Conservation (phyloP, 2,329 filamentous ascomycete genomes). For the Sclerotinia sclerotiorum region DNA sequence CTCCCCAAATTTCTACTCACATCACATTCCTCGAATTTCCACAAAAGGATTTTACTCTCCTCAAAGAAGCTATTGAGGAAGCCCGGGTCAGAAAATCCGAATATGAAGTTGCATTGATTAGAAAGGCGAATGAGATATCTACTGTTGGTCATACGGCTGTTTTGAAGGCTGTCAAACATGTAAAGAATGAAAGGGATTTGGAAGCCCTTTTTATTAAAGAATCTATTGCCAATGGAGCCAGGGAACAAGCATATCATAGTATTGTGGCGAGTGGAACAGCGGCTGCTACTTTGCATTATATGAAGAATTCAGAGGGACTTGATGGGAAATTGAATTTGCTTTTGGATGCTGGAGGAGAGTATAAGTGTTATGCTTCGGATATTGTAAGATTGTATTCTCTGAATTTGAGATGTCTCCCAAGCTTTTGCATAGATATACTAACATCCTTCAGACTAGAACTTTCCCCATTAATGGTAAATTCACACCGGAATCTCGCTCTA, state of each 20-base stretch:
- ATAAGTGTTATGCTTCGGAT: constrained; percentile 69
- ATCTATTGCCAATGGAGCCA: constrained; percentile 72
- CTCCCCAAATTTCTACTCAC: constrained; percentile 70
- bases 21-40: constrained; percentile 71
- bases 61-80: constrained; percentile 65
- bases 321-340: constrained; percentile 74
- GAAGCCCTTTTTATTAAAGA: constrained; percentile 76
- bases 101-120: constrained; percentile 71
- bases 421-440: background rate
- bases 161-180: constrained; percentile 59
- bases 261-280: constrained; percentile 81
- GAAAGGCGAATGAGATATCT: constrained; percentile 69
- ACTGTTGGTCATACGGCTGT: constrained; percentile 65
- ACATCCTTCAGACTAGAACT: constrained; percentile 66
- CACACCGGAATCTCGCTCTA: constrained; percentile 65
- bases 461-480: constrained; percentile 78
- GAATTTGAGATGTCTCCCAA: background rate
- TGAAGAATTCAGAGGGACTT: constrained; percentile 72
- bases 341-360: constrained; percentile 80
- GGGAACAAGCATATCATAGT: constrained; percentile 82
- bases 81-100: constrained; percentile 71
- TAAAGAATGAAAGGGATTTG: constrained; percentile 77
- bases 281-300: constrained; percentile 85
- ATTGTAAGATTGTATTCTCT: constrained; percentile 49
- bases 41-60: constrained; percentile 55